phyloP scores from a whole-genome alignment of 2,329 filamentous ascomycete genomes.

The Monilinia aucupariae region DNA sequence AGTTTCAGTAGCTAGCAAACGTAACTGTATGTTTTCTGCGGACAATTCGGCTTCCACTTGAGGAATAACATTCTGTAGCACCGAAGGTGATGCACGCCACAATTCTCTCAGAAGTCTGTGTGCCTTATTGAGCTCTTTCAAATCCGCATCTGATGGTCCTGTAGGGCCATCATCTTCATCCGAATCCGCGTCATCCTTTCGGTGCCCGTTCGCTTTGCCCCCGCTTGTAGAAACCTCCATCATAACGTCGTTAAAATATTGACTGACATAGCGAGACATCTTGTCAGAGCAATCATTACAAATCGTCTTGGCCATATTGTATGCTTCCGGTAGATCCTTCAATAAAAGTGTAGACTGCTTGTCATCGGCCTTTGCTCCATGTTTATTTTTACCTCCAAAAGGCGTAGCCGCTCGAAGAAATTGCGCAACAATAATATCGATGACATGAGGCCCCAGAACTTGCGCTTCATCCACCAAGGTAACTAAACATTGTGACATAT shows the following conservation, averaged over 20 bases:
- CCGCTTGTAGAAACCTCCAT: slow-evolving; percentile 67
- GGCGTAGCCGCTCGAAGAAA: slow-evolving; percentile 83
- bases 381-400: slow-evolving; percentile 48
- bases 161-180: slow-evolving; percentile 55
- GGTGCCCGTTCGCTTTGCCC: slow-evolving; percentile 47
- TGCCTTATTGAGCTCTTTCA: slow-evolving; percentile 83
- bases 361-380: slow-evolving; percentile 55
- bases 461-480: slow-evolving; percentile 82
- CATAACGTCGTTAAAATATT: slow-evolving; percentile 96
- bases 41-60: slow-evolving; percentile 89
- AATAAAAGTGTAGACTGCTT: slow-evolving; percentile 78
- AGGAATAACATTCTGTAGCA: slow-evolving; percentile 88
- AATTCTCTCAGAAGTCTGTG: slow-evolving; percentile 85
- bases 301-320: slow-evolving; percentile 92
- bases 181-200: slow-evolving; percentile 51
- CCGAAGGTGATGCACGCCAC: slow-evolving; percentile 84
- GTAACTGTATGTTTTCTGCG: slow-evolving; percentile 81
- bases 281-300: slow-evolving; percentile 87
- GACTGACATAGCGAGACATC: slow-evolving; percentile 89
- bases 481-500: slow-evolving; percentile 80
- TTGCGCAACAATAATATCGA: slow-evolving; percentile 92
- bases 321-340: slow-evolving; percentile 85
- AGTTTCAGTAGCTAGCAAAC: slow-evolving; percentile 84
- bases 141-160: slow-evolving; percentile 73
- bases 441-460: slow-evolving; percentile 70